A percentile compares a stretch with the other conserved stretches of the same genome.
These are phyloP conservation scores for Novymonas esmeraldas DNA, from an alignment of 208 protist genomes.

Conservation along the genomic window DNA sequence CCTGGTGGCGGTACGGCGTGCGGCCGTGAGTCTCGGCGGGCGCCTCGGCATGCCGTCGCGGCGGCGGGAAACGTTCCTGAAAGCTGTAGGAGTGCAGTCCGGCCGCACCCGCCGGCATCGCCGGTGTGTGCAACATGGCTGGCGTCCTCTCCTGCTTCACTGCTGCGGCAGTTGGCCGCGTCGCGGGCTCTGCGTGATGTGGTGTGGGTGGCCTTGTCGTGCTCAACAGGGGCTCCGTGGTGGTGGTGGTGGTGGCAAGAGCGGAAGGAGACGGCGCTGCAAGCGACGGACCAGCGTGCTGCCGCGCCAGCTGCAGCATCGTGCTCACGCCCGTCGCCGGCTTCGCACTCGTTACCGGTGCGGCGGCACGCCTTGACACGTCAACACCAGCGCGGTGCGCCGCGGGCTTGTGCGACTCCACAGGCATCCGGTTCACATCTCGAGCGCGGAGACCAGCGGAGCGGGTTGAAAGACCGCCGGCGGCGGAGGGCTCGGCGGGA, in stretches of 20 bases:
- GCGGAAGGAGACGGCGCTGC: too few relatives aligned
- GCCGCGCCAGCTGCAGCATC: constrained; percentile 31
- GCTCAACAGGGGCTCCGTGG: too few relatives aligned
- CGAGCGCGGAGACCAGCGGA: background rate
- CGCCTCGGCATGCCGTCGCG: background rate
- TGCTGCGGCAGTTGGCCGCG: too few relatives aligned
- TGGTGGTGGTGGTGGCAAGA: too few relatives aligned
- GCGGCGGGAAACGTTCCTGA: constrained; percentile 8
- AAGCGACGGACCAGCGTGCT: too few relatives aligned
- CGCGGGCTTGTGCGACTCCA: too few relatives aligned
- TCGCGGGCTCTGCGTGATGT: background rate
- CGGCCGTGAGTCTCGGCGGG: background rate
- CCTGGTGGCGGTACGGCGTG: background rate
- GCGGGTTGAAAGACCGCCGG: too few relatives aligned
- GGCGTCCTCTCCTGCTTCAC: background rate
- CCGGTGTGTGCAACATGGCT: background rate
- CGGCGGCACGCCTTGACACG: too few relatives aligned
- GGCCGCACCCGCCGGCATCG: background rate
- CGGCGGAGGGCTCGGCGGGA: background rate
- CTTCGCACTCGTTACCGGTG: too few relatives aligned
- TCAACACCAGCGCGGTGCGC: too few relatives aligned
- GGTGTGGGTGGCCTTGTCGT: background rate
- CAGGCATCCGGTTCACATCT: background rate
- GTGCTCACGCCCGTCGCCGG: background rate
- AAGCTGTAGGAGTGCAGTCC: constrained; percentile 16